A percentile compares a stretch with the other conserved stretches of the same genome.
Conservation (phyloP, 1,284 basidiomycete genomes). For the Microbotryum silenes-acaulis region DNA sequence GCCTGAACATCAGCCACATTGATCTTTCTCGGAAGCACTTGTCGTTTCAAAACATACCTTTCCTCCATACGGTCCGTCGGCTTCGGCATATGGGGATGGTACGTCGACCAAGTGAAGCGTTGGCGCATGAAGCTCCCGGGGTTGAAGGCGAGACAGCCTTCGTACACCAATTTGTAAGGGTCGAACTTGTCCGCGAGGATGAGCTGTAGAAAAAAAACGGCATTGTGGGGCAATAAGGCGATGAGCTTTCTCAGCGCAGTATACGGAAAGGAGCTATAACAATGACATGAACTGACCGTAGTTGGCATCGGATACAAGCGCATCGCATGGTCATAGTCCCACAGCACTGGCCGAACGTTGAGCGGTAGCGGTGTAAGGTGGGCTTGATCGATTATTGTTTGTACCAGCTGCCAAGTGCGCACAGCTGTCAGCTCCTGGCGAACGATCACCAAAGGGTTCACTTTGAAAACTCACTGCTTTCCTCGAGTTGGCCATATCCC, state of each 20-base stretch:
- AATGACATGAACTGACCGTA: constrained; percentile 51
- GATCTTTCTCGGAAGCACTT: too few species aligned
- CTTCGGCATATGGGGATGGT: constrained; percentile 38
- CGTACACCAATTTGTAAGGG: constrained; percentile 91
- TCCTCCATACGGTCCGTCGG: constrained; percentile 37
- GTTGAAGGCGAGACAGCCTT: constrained; percentile 97
- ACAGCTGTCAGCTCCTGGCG: not conserved
- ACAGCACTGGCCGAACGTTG: constrained; percentile 74
- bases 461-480: constrained; percentile 58
- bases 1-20: too few species aligned
- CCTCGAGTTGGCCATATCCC: constrained; percentile 59
- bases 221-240: constrained; percentile 5
- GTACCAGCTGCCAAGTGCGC: constrained; percentile 60
- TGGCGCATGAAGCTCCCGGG: constrained; percentile 54
- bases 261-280: too few species aligned
- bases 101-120: constrained; percentile 39
- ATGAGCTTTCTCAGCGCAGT: not conserved
- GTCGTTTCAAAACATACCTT: constrained; percentile 9
- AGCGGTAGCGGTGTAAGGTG: constrained; percentile 80
- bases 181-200: constrained; percentile 97
- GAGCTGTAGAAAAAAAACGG: constrained; percentile 50
- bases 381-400: constrained; percentile 81
- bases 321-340: constrained; percentile 87
- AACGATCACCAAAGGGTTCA: not conserved
- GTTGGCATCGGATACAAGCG: constrained; percentile 93